A percentile compares a stretch with the other conserved stretches of the same genome.
Evolutionary conservation across 257 asterid species (phyloP).

Genomic region (Solanum tarijense): DNA sequence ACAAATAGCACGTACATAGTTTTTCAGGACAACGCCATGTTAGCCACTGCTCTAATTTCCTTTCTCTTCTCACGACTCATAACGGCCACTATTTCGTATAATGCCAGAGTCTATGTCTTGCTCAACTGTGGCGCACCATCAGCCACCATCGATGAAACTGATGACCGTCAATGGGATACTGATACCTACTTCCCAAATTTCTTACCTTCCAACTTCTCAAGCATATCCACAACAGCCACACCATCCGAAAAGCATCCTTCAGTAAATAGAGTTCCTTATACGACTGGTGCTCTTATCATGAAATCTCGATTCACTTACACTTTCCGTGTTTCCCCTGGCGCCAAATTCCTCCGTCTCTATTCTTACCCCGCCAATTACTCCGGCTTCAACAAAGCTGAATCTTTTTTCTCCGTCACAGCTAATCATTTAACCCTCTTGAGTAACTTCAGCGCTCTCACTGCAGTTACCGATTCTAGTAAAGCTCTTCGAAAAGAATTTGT

Average conservation of each 20-base stretch:
- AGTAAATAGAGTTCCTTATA: constrained; percentile 16
- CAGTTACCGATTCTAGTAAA: background rate
- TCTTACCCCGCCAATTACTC: constrained; percentile 28
- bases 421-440: constrained; percentile 24
- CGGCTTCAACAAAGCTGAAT: background rate
- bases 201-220: constrained; percentile 14
- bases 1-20: background rate
- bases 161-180: constrained; percentile 27
- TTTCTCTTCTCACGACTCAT: background rate
- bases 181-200: constrained; percentile 13
- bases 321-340: constrained; percentile 27
- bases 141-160: background rate
- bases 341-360: constrained; percentile 46
- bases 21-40: background rate
- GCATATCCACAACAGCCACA: constrained; percentile 6
- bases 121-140: constrained; percentile 34
- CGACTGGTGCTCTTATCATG: constrained; percentile 24
- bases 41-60: background rate
- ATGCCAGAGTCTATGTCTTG: constrained; percentile 25
- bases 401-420: constrained; percentile 26
- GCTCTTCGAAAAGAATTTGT: constrained; percentile 15
- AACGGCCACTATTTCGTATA: background rate
- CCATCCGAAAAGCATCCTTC: constrained; percentile 7
- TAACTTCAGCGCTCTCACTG: constrained; percentile 29
- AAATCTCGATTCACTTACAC: constrained; percentile 24